Evolutionary conservation across 2,329 filamentous ascomycete species (phyloP), one percentile per base, ranked within the genome.

Genomic region (Colletotrichum somersetense): DNA sequence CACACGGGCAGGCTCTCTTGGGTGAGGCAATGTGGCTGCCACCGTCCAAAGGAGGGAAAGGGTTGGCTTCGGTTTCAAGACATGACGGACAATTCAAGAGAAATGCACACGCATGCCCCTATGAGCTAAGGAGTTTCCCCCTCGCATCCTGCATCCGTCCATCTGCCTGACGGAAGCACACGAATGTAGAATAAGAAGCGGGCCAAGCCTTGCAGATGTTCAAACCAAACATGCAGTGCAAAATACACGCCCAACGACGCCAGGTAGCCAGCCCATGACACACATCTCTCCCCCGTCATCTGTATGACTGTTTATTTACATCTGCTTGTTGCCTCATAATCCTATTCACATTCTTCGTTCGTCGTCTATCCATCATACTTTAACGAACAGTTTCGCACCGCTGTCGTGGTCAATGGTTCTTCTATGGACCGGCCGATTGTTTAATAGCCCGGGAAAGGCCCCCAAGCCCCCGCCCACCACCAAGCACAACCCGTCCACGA

Each of bases 281-380:
- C 50, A 53, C 20, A n/a, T 16, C 50, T 46, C 26, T 12, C 42
- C 26, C 14, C 20, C 38, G 33, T 50, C 46, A 16, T 33, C 44
- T 20, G 20, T 52, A 18, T 12, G 20, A 40, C 26, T 42, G 2
- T 30, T 50, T 14, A 30, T 42, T 30, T 42, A 26, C n/a, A 40
- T 62, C n/a, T 62, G 53, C 33, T 38, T 12, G 26, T 52, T 33
- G 23, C 61, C n/a, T 53, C 46, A 63, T n/a, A 23, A 53, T 40
- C 33, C 46, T 16, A 38, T 48, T 14, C 33, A 35, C 26, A 20
- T 33, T 48, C 30, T 16, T 30, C 1, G 8, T 8, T n/a, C 18
- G 35, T 33, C 16, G 44, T 30, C 26, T 33, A 5, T 38, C 20
- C 58, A 23, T 16, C 20, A 12, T 7, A 50, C 58, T 12, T 62